These are phyloP conservation scores for Pythium plurisporium DNA, from an alignment of 352 stramenopile species.

Conservation along the genomic window DNA sequence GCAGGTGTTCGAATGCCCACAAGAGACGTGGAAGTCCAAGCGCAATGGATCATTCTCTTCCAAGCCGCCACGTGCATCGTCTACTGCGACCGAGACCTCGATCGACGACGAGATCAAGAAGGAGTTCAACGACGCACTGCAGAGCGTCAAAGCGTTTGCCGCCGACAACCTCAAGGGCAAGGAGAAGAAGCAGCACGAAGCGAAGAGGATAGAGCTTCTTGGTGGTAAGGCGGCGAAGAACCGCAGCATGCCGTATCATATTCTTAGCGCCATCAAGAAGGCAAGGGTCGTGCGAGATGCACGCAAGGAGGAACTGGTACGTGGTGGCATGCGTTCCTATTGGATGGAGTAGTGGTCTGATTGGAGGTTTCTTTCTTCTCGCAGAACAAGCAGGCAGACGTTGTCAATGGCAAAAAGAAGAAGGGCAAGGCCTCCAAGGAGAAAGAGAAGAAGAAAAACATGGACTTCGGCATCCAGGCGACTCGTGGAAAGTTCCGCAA, in stretches of 20 bases:
- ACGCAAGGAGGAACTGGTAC: conserved; percentile 54
- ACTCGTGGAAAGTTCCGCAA: conserved; percentile 74
- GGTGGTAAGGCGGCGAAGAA: conserved; percentile 57
- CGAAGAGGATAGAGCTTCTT: conserved; percentile 67
- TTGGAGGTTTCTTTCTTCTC: background rate
- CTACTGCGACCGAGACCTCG: conserved; percentile 36
- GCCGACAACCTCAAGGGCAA: conserved; percentile 62
- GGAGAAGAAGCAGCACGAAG: conserved; percentile 70
- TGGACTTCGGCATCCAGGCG: conserved; percentile 71
- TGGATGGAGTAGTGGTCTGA: background rate
- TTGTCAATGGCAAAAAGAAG: conserved; percentile 69
- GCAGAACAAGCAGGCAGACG: conserved; percentile 61
- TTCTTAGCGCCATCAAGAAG: conserved; percentile 71
- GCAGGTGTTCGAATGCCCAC: conserved; percentile 71
- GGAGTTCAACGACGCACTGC: conserved; percentile 71
- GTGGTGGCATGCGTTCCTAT: background rate
- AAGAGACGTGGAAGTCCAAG: conserved; percentile 67
- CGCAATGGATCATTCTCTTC: conserved; percentile 16
- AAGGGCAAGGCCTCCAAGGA: conserved; percentile 35
- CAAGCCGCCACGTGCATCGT: conserved; percentile 26
- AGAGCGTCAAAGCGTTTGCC: conserved; percentile 68
- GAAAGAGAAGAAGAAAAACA: conserved; percentile 56
- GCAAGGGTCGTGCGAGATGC: conserved; percentile 45
- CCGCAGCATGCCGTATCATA: conserved; percentile 63
- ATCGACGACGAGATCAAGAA: conserved; percentile 66